Conservation (phyloP, 2,329 filamentous ascomycete species). For the Purpureocillium lavendulum region DNA sequence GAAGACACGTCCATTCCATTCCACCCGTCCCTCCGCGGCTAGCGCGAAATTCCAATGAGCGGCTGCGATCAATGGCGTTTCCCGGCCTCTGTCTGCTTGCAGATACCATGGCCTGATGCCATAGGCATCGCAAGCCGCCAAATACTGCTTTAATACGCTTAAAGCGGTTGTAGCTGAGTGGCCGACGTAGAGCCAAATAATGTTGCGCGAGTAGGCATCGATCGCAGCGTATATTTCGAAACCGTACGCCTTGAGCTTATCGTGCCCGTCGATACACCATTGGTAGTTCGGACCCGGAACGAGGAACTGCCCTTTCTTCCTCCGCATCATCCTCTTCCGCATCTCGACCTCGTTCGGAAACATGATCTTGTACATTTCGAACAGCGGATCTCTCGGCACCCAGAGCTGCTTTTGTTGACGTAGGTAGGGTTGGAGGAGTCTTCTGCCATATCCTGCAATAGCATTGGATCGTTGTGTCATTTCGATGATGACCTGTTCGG, state of each 20-base stretch:
- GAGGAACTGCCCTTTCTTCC: slow-evolving; percentile 5
- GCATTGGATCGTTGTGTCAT: slow-evolving; percentile 3
- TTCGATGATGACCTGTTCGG: slow-evolving; percentile 6
- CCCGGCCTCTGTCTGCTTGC: neutral
- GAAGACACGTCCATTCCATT: neutral
- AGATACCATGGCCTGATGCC: slow-evolving; percentile 1
- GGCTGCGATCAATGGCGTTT: neutral
- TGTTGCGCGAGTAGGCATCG: slow-evolving; percentile 6
- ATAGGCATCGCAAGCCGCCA: neutral
- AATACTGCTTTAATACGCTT: slow-evolving; percentile 4
- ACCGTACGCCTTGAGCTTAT: slow-evolving; percentile 6
- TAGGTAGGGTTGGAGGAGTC: too few species aligned
- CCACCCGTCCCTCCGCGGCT: neutral
- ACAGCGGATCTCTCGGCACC: neutral
- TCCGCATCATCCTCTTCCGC: slow-evolving; percentile 1
- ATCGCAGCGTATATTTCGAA: slow-evolving; percentile 7
- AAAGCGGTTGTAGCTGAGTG: slow-evolving; percentile 3
- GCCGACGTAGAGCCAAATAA: slow-evolving; percentile 5
- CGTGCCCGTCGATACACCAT: slow-evolving; percentile 5
- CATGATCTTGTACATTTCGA: slow-evolving; percentile 1
- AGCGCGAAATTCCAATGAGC: slow-evolving; percentile 1
- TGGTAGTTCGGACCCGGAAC: slow-evolving; percentile 5
- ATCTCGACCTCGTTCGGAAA: slow-evolving; percentile 5
- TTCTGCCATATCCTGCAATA: neutral
- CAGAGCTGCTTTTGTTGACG: neutral